phyloP scores from a whole-genome alignment of 1,284 basidiomycete species.

The Paramarasmius palmivorus region DNA sequence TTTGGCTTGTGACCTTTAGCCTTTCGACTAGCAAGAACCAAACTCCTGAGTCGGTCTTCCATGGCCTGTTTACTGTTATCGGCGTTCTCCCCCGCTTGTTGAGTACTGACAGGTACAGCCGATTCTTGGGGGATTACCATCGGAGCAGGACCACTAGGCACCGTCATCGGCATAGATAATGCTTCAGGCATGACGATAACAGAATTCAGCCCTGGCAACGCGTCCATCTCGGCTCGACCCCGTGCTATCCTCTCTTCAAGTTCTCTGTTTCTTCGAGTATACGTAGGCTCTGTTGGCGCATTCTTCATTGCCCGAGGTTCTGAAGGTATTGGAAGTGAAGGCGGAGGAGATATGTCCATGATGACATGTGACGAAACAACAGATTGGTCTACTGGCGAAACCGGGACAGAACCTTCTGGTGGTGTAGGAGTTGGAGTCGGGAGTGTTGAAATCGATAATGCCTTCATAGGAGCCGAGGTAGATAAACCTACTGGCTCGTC shows the following conservation, averaged over 20 bases:
- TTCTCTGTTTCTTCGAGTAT: constrained; percentile 36
- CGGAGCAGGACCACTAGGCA: too few species aligned
- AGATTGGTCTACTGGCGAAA: too few species aligned
- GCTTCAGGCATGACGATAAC: too few species aligned
- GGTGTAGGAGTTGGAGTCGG: constrained; percentile 4
- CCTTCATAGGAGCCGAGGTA: neutral
- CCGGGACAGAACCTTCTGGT: neutral
- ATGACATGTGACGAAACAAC: too few species aligned
- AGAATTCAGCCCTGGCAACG: too few species aligned
- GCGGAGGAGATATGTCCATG: neutral
- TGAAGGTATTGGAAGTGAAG: constrained; percentile 19
- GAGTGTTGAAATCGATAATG: neutral
- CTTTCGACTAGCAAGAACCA: constrained; percentile 1
- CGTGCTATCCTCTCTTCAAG: too few species aligned
- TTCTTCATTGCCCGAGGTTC: constrained; percentile 41
- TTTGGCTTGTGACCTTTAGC: too few species aligned
- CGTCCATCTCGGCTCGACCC: too few species aligned
- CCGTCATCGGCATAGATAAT: too few species aligned
- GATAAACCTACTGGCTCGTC: neutral
- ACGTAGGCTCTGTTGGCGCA: constrained; percentile 35
- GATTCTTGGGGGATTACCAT: neutral
- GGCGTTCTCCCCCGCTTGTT: neutral
- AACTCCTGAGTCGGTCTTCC: neutral
- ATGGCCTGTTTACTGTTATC: neutral
- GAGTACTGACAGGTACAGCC: neutral